phyloP scores from a whole-genome alignment of 176 grass and related monocot species.

The Urochloa ruziziensis region DNA sequence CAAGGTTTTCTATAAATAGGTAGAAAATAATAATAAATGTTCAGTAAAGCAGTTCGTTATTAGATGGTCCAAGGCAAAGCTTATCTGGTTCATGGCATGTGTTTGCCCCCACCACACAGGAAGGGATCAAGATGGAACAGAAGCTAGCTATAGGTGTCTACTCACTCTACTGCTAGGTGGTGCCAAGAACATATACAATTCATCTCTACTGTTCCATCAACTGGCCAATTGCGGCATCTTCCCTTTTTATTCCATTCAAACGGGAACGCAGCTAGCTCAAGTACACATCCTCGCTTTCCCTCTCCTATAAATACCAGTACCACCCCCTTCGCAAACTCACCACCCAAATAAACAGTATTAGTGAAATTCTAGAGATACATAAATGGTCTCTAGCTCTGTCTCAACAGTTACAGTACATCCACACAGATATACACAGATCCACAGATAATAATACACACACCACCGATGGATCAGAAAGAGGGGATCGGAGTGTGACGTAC shows the following conservation, averaged over 20 bases:
- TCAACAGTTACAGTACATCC: neutral
- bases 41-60: constrained; percentile 5
- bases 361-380: constrained; percentile 22
- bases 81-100: constrained; percentile 32
- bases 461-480: neutral
- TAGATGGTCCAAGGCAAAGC: constrained; percentile 39
- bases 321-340: constrained; percentile 31
- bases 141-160: constrained; percentile 47
- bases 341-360: constrained; percentile 56
- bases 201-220: constrained; percentile 40
- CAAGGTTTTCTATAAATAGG: neutral
- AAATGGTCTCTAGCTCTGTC: neutral
- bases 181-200: constrained; percentile 30
- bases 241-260: constrained; percentile 81
- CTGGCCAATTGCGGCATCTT: constrained; percentile 49
- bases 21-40: constrained; percentile 8
- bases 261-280: constrained; percentile 4
- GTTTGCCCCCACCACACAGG: constrained; percentile 33
- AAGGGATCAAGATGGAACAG: constrained; percentile 41
- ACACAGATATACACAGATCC: neutral
- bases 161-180: constrained; percentile 29
- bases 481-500: neutral
- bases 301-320: constrained; percentile 69
- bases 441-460: neutral
- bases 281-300: constrained; percentile 11